Evolutionary conservation across 768 basidiomycete species (phyloP).

Genomic region (Xanthoconium stramineum): DNA sequence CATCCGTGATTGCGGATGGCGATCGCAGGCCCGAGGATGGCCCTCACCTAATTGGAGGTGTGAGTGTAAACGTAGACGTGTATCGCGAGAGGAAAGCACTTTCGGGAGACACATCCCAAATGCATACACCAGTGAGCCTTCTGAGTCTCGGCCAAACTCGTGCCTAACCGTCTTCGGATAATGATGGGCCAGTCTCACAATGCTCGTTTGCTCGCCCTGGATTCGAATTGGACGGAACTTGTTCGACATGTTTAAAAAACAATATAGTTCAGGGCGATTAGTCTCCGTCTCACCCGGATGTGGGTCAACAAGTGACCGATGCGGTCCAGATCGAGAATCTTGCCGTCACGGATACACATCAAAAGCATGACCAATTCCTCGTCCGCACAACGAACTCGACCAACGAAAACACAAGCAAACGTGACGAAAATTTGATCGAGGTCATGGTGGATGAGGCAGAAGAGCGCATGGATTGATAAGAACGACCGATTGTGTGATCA

Average conservation of each 20-base stretch:
- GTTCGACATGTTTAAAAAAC: neutral
- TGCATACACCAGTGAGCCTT: neutral
- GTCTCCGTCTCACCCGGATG: constrained; percentile 2
- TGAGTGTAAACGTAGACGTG: neutral
- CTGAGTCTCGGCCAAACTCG: constrained; percentile 14
- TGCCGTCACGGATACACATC: constrained; percentile 5
- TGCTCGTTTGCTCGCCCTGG: constrained; percentile 14
- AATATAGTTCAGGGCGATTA: too few relatives aligned
- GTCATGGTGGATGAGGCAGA: constrained; percentile 8
- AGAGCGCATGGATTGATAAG: constrained; percentile 17
- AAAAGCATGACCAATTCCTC: constrained; percentile 9
- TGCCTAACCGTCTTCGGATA: constrained; percentile 8
- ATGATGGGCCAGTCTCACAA: constrained; percentile 10
- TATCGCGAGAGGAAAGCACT: neutral
- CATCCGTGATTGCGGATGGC: constrained; percentile 10
- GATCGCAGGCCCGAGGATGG: constrained; percentile 9
- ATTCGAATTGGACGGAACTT: constrained; percentile 2
- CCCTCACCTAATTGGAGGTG: neutral
- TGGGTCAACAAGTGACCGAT: constrained; percentile 2
- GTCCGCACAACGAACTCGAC: constrained; percentile 6
- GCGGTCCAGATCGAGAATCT: constrained; percentile 13
- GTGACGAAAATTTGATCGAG: constrained; percentile 3
- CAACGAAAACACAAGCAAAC: constrained; percentile 8
- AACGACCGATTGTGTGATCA: constrained; percentile 14
- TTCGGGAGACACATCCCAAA: constrained; percentile 9